phyloP scores from a whole-genome alignment of 768 basidiomycete species.

The Suillus occidentalis region DNA sequence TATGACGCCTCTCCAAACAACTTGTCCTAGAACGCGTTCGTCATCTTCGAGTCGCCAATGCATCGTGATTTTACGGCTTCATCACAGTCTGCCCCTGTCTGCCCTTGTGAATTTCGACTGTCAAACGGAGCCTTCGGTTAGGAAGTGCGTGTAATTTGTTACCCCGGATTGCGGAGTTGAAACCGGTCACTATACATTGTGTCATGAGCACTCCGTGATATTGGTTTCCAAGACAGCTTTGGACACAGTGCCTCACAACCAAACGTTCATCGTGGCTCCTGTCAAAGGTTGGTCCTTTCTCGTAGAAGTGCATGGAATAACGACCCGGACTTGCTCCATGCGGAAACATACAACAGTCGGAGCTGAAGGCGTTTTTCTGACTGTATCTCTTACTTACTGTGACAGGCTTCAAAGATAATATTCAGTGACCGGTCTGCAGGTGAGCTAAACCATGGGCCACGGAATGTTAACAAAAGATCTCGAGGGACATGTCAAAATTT shows the following conservation, averaged over 20 bases:
- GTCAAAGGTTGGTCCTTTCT: background rate
- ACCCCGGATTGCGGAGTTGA: background rate
- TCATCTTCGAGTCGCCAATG: too few relatives aligned
- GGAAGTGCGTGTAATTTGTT: background rate
- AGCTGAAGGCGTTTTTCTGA: background rate
- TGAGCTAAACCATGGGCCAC: background rate
- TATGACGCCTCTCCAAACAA: too few relatives aligned
- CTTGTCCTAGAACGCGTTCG: too few relatives aligned
- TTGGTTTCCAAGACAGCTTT: background rate
- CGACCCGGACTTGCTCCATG: background rate
- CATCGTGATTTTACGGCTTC: too few relatives aligned
- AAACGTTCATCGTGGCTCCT: background rate
- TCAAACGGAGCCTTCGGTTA: background rate
- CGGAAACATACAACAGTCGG: background rate
- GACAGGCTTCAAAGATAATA: background rate
- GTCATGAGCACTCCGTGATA: background rate
- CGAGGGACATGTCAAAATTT: background rate
- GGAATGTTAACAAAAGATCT: background rate
- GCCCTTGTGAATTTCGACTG: background rate
- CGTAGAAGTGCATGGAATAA: background rate
- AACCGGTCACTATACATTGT: background rate
- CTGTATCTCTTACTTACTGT: background rate
- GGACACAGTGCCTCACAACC: background rate
- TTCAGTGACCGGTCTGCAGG: background rate
- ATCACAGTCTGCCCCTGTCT: background rate